Evolutionary conservation across 306 rosid genomes (phyloP).

Genomic region (Fragaria ananassa): DNA sequence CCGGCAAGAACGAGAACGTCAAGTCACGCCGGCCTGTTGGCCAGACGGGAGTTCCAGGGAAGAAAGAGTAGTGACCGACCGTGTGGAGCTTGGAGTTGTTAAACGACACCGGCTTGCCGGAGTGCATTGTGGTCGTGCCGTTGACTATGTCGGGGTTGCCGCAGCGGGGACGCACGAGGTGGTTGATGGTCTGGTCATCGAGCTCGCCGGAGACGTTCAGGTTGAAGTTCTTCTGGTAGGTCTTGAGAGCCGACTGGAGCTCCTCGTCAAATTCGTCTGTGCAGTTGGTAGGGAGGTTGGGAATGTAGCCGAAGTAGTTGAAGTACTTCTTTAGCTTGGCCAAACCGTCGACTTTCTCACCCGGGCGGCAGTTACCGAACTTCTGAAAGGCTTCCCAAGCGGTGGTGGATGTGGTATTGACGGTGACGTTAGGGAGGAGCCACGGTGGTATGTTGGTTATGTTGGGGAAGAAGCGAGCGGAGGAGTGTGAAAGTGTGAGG

Average conservation of each 20-base stretch:
- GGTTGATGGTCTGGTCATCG: slow-evolving; percentile 44
- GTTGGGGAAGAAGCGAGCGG: slow-evolving; percentile 73
- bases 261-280: slow-evolving; percentile 68
- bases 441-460: slow-evolving; percentile 43
- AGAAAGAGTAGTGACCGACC: slow-evolving; percentile 61
- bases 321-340: slow-evolving; percentile 64
- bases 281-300: slow-evolving; percentile 36
- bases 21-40: slow-evolving; percentile 43
- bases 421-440: slow-evolving; percentile 22
- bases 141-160: slow-evolving; percentile 76
- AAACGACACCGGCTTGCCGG: slow-evolving; percentile 36
- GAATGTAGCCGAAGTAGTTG: slow-evolving; percentile 68
- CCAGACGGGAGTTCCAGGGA: slow-evolving; percentile 63
- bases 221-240: slow-evolving; percentile 81
- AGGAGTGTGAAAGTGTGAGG: slow-evolving; percentile 18
- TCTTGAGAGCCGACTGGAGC: slow-evolving; percentile 44
- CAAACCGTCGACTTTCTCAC: slow-evolving; percentile 47
- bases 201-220: slow-evolving; percentile 72
- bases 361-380: slow-evolving; percentile 50
- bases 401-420: background rate
- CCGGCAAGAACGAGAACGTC: slow-evolving; percentile 58
- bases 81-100: slow-evolving; percentile 43
- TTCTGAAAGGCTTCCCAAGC: slow-evolving; percentile 62
- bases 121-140: slow-evolving; percentile 61
- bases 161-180: slow-evolving; percentile 54